Base-by-base conservation (phyloP, 2,329 filamentous ascomycete genomes). In the Colletotrichum euphorbiae region DNA sequence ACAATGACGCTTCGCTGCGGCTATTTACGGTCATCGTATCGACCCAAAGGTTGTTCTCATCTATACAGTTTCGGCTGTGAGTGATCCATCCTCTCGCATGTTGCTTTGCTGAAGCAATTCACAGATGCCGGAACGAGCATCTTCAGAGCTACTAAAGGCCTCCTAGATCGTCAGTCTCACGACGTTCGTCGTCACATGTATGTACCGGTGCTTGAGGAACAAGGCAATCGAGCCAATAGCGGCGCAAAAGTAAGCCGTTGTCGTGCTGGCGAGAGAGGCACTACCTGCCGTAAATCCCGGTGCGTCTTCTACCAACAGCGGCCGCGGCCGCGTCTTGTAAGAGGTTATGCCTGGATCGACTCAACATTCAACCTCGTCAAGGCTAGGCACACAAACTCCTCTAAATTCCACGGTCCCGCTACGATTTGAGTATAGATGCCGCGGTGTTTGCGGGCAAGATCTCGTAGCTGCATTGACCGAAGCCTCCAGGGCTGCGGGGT, bases 181-280 rank as follows among this genome's bases (percentile, higher is more conserved):
- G 17, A 78, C 73, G 61, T 79, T 75, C 7, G 74, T 76, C 24
- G 74, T 74, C 38, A 81, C 77, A 61, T 80, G 76, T 6, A 77
- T 79, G 33, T 73, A 72, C 50, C 80, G 77, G 62, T 75, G 80
- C 3, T 64, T 38, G 2, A 78, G 78, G 13, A 80, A 70, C 9
- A 76, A 75, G 28, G 77, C 71, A 40, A 83, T 76, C 50, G 76
- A 75, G 12, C 80, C 80, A 7, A 78, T 74, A 65, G 77, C 75
- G 13, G 73, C 74, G 60, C 69, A 72, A 2, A 71, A 66, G 42
- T 73, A 56, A 1, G 33, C 33, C 8, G 48, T 19, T 12, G 72
- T 73, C 15, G 73, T 74, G 57, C 71, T 63, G 24, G 75, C 70
- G 63, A 74, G 76, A 43, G 70, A 63, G 36, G 77, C 72, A 43